Evolutionary conservation across 768 basidiomycete genomes (phyloP).

Genomic region (Leccinum imitatum): DNA sequence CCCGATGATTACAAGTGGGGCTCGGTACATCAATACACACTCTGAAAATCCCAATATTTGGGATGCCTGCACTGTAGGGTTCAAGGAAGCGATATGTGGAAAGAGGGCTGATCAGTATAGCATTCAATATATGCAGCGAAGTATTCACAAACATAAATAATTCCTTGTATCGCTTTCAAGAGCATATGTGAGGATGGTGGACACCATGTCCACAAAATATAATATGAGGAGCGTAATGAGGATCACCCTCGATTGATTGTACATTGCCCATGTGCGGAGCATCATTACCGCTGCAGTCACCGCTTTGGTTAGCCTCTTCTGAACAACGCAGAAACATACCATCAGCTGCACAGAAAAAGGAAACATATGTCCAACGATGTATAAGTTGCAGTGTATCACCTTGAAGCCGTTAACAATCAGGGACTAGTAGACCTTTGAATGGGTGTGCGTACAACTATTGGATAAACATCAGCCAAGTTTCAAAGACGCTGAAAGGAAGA

Average conservation of each 20-base stretch:
- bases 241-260: background rate
- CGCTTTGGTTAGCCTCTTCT: background rate
- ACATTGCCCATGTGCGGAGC: conserved; percentile 1
- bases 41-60: background rate
- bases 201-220: background rate
- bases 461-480: background rate
- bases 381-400: background rate
- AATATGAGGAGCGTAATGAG: background rate
- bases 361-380: background rate
- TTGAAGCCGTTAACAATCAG: background rate
- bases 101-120: background rate
- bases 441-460: background rate
- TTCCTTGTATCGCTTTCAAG: too few relatives aligned
- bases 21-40: background rate
- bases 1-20: background rate
- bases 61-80: background rate
- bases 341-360: background rate
- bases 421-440: background rate
- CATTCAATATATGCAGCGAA: background rate
- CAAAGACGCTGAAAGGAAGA: too few relatives aligned
- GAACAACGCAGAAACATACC: background rate
- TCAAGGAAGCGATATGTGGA: background rate
- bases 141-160: background rate
- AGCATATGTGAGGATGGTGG: background rate
- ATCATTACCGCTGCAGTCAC: background rate